Evolutionary conservation across 2,329 filamentous ascomycete species (phyloP), one percentile per base, ranked within the genome.

Genomic region (Calonectria hongkongensis): DNA sequence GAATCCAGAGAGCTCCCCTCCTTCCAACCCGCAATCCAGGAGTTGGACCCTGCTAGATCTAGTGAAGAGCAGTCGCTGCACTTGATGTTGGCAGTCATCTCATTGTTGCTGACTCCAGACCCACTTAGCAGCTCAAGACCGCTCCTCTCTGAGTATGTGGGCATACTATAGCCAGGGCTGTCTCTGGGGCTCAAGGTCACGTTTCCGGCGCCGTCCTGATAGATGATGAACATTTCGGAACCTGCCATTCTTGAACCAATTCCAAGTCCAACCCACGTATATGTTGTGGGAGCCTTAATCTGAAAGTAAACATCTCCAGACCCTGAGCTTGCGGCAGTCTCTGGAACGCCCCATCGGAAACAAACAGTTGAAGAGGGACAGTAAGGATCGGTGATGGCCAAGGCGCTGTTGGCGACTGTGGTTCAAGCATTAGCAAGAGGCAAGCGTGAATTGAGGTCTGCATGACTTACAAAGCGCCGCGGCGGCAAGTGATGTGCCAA

Each of bases 221-320:
- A 93, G 75, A 93, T 85, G 78, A 93, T 75, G 79, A 93, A 92
- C 70, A 93, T 92, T 79, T 91, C 88, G 60, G 91, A 81, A 39
- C 87, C 88, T 12, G 80, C 56, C 92, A 93, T 93, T 54, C 75
- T 73, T 0, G 78, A 76, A 51, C 92, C 92, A 30, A 89, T 89
- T 28, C 90, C 92, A 25, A 92, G 83, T 9, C 86, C 89, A 18
- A 91, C 86, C 92, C 92, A 93, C 71, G 81, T 77, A 79, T 88
- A 89, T 9, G 83, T 83, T 2, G 85, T 85, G 1, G 89, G 88
- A 4, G 90, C 90, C n/a, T 83, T 83, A 68, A 93, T 85, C 78
- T 92, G 91, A 73, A 93, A 86, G 80, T 90, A 92, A 67, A 93
- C 86, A 79, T 90, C 89, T 68, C 90, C 90, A 6, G 84, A 83